A percentile compares a stretch with the other conserved stretches of the same genome.
Conservation (phyloP, 768 basidiomycete species). For the Lentinula detonsa region DNA sequence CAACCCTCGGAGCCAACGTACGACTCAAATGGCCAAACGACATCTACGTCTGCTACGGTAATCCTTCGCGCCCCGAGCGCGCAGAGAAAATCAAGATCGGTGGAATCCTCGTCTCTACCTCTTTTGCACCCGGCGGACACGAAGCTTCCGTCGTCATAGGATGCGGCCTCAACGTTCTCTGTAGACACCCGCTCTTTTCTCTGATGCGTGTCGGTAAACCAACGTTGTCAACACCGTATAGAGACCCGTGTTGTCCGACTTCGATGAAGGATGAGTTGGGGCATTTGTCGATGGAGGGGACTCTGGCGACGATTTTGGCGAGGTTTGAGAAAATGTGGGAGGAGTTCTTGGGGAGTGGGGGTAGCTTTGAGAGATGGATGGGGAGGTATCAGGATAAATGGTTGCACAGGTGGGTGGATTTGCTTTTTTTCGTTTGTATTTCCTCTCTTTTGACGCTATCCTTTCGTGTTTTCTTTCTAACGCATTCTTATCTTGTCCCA, state of each 20-base stretch:
- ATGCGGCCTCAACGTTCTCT: constrained; percentile 64
- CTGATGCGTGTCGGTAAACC: constrained; percentile 49
- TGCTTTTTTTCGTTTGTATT: constrained; percentile 26
- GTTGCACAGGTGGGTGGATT: constrained; percentile 48
- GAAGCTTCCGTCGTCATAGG: constrained; percentile 69
- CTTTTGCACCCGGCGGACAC: neutral
- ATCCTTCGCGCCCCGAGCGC: constrained; percentile 21
- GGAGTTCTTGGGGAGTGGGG: constrained; percentile 54
- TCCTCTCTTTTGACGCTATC: neutral
- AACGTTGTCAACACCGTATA: constrained; percentile 14
- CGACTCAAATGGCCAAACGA: constrained; percentile 98
- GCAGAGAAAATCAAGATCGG: constrained; percentile 74
- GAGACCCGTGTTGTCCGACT: neutral
- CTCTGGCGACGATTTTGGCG: constrained; percentile 67
- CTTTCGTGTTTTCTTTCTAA: too few species aligned
- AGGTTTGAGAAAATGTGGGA: constrained; percentile 79
- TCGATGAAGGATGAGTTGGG: neutral
- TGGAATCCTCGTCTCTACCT: constrained; percentile 65
- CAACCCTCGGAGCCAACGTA: constrained; percentile 45
- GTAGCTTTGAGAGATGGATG: constrained; percentile 79
- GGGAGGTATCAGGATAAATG: constrained; percentile 74
- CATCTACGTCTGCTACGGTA: constrained; percentile 63
- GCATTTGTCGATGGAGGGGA: constrained; percentile 59
- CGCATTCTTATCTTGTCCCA: too few species aligned
- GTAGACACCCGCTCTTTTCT: constrained; percentile 71